Percentiles rank a stretch among this genome's conserved stretches.
Conservation (phyloP, 1,284 basidiomycete genomes). For the Grifola frondosa region DNA sequence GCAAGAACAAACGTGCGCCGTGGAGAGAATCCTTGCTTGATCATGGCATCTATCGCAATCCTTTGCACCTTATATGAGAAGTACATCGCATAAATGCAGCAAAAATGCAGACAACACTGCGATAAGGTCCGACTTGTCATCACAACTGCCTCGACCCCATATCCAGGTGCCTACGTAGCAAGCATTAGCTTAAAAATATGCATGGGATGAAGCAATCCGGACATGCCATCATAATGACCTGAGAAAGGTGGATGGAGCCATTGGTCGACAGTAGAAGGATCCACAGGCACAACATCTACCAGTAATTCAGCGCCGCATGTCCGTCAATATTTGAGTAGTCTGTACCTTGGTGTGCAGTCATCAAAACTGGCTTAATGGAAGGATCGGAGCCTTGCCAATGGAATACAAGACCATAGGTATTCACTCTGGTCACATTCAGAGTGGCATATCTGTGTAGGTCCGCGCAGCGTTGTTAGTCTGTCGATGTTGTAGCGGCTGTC, state of each 20-base stretch:
- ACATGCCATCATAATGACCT: constrained; percentile 34
- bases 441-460: constrained; percentile 44
- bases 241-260: constrained; percentile 47
- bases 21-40: constrained; percentile 50
- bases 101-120: constrained; percentile 46
- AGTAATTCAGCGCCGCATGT: neutral
- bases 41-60: constrained; percentile 49
- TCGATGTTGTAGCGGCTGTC: no score
- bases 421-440: constrained; percentile 55
- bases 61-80: constrained; percentile 27
- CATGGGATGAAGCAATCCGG: neutral
- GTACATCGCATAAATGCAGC: neutral
- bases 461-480: no score
- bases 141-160: constrained; percentile 63
- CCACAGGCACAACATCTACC: constrained; percentile 54
- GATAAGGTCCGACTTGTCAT: constrained; percentile 63
- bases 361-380: constrained; percentile 57
- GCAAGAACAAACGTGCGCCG: constrained; percentile 58
- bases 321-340: neutral
- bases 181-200: neutral
- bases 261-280: constrained; percentile 45
- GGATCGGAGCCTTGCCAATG: constrained; percentile 59
- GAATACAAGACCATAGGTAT: constrained; percentile 64
- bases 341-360: constrained; percentile 66
- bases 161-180: constrained; percentile 41